phyloP scores from a whole-genome alignment of 2,329 filamentous ascomycete genomes.

The Xylariaceae sp. region DNA sequence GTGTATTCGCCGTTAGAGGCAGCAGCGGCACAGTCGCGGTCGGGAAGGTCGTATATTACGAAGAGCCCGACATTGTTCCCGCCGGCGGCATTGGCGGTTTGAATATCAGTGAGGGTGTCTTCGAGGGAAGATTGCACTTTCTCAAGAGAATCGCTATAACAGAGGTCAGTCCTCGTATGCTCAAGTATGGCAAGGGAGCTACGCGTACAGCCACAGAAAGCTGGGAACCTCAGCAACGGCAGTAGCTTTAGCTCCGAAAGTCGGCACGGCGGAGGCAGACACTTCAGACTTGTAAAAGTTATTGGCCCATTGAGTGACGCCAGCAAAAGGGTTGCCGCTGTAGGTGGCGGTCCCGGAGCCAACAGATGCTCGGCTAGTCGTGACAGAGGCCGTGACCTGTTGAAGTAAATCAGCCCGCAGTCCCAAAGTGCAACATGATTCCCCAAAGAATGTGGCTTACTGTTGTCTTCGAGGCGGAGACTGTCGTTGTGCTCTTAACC shows the following conservation, averaged over 20 bases:
- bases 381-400: constrained; percentile 11
- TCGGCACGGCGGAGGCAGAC: constrained; percentile 55
- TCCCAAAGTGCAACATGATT: not conserved
- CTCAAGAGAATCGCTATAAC: constrained; percentile 42
- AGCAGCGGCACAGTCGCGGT: constrained; percentile 54
- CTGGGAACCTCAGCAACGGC: constrained; percentile 50
- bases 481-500: not conserved
- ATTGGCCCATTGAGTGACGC: constrained; percentile 51
- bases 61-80: constrained; percentile 45
- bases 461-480: constrained; percentile 8
- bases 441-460: not conserved
- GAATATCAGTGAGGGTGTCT: constrained; percentile 43
- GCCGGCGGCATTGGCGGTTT: constrained; percentile 35
- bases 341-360: constrained; percentile 37
- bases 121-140: constrained; percentile 44
- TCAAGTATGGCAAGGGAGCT: too few relatives aligned
- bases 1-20: constrained; percentile 55
- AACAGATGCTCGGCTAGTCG: constrained; percentile 20
- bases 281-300: constrained; percentile 54
- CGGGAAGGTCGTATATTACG: constrained; percentile 56
- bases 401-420: constrained; percentile 1
- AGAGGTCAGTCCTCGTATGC: constrained; percentile 5
- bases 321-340: constrained; percentile 53
- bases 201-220: constrained; percentile 48
- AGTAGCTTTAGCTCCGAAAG: constrained; percentile 51